These are phyloP conservation scores for Phalaenopsis equestris DNA, from an alignment of 106 monocot species.

Conservation along the genomic window DNA sequence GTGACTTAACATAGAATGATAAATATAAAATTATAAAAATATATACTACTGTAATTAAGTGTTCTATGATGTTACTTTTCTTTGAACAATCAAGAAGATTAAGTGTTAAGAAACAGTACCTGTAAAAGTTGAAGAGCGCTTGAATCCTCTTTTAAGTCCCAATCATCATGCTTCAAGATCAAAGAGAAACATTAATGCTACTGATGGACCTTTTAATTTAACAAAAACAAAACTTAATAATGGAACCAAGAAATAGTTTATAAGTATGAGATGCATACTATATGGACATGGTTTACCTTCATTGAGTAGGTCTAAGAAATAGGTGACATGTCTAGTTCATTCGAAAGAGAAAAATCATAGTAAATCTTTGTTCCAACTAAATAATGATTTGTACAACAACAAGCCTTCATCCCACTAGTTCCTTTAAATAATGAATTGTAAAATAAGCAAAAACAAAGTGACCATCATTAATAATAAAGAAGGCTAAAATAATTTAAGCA, in stretches of 20 bases:
- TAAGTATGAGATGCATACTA: too few species aligned
- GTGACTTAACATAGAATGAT: not conserved
- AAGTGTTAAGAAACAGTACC: slow-evolving; percentile 28
- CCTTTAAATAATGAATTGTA: not conserved
- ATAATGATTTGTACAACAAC: not conserved
- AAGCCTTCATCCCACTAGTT: too few species aligned
- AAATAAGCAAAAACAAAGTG: not conserved
- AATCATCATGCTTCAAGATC: slow-evolving; percentile 67
- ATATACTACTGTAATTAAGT: not conserved
- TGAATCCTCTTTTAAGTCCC: slow-evolving; percentile 75
- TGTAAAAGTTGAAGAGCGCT: slow-evolving; percentile 68
- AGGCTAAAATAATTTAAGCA: not conserved
- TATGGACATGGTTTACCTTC: not conserved
- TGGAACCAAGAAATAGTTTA: not conserved
- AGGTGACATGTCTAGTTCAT: not conserved
- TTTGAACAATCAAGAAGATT: not conserved
- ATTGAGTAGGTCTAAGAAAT: not conserved
- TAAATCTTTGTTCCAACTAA: not conserved
- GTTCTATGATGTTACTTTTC: not conserved
- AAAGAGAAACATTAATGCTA: slow-evolving; percentile 16
- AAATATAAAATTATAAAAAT: not conserved
- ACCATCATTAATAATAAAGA: not conserved
- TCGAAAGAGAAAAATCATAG: not conserved
- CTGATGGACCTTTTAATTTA: not conserved
- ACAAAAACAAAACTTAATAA: not conserved